phyloP scores from a whole-genome alignment of 23 red algal genomes.

The Porphyridium purpureum region DNA sequence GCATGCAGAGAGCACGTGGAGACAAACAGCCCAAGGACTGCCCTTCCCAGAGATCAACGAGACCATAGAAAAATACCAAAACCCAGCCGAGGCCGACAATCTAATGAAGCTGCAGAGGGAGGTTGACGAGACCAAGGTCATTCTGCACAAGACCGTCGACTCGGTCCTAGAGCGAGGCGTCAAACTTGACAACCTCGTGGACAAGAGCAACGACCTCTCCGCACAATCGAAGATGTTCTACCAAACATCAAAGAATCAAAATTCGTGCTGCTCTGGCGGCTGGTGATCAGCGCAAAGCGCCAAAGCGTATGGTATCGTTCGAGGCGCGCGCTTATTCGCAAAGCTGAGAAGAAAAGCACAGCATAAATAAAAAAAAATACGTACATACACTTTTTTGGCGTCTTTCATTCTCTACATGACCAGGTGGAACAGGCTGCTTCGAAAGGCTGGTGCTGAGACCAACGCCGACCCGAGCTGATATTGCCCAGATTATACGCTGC shows the following conservation, averaged over 20 bases:
- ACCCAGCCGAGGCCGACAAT: constrained; percentile 84
- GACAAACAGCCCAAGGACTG: constrained; percentile 7
- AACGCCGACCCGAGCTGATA: too few species aligned
- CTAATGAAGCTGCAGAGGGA: constrained; percentile 96
- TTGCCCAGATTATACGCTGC: too few species aligned
- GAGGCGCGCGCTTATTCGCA: too few species aligned
- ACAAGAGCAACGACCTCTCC: constrained; percentile 93
- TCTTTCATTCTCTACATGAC: too few species aligned
- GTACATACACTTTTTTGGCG: too few species aligned
- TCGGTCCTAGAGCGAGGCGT: constrained; percentile 82
- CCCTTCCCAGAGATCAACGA: constrained; percentile 36
- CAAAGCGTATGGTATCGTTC: too few species aligned
- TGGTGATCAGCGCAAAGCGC: too few species aligned
- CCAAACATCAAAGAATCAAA: constrained; percentile 20
- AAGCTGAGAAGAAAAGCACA: too few species aligned
- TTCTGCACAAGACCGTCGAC: constrained; percentile 97
- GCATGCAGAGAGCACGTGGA: constrained; percentile 48
- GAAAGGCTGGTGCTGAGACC: too few species aligned
- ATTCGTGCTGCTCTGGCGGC: constrained; percentile 10
- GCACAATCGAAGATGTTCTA: constrained; percentile 93
- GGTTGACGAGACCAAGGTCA: constrained; percentile 96
- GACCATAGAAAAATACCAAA: constrained; percentile 83
- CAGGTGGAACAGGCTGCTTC: too few species aligned
- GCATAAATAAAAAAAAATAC: too few species aligned
- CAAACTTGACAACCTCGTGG: constrained; percentile 92